phyloP scores from a whole-genome alignment of 2,329 filamentous ascomycete species.

The Clonostachys chloroleuca region DNA sequence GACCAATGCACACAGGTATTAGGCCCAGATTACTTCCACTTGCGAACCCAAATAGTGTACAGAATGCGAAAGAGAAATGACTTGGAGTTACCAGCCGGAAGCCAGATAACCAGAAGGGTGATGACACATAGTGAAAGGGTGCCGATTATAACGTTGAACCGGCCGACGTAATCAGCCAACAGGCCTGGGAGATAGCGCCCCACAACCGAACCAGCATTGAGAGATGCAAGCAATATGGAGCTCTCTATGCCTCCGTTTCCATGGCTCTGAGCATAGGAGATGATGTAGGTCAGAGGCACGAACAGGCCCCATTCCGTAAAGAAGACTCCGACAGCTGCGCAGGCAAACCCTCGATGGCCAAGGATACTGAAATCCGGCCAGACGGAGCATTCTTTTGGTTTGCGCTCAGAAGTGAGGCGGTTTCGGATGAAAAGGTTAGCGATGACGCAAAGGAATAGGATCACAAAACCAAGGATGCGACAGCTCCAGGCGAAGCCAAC shows the following conservation, averaged over 20 bases:
- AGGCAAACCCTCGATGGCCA: conserved; percentile 28
- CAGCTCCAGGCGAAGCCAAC: conserved; percentile 28
- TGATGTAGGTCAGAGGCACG: not conserved
- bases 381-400: conserved; percentile 19
- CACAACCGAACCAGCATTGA: conserved; percentile 62
- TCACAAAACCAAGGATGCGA: conserved; percentile 17
- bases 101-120: not conserved
- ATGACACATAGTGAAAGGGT: conserved; percentile 31
- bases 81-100: conserved; percentile 26
- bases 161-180: conserved; percentile 47
- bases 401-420: conserved; percentile 21
- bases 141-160: conserved; percentile 54
- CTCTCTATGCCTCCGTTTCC: not conserved
- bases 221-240: conserved; percentile 56
- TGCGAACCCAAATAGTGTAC: conserved; percentile 49
- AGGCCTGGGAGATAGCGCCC: conserved; percentile 50
- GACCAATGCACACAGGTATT: conserved; percentile 65
- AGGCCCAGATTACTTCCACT: conserved; percentile 63
- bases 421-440: conserved; percentile 14
- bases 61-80: not conserved
- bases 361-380: conserved; percentile 26
- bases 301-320: not conserved
- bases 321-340: not conserved
- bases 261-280: not conserved
- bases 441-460: conserved; percentile 17